phyloP scores from a whole-genome alignment of 352 stramenopile genomes.

The Phytophthora macrochlamydospora region DNA sequence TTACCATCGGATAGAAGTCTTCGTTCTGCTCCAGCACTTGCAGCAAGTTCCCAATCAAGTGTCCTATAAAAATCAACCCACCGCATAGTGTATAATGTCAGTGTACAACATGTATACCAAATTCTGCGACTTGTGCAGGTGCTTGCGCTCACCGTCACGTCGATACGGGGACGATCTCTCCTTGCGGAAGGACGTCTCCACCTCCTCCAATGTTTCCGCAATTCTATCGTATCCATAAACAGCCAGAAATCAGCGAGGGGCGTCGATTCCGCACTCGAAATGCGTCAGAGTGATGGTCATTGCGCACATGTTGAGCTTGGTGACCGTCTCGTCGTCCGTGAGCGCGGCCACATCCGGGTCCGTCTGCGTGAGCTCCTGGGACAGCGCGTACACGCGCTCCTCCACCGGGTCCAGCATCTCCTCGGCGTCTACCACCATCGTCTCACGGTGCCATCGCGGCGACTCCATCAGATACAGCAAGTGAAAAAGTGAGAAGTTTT shows the following conservation, averaged over 20 bases:
- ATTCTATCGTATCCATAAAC: conserved; percentile 45
- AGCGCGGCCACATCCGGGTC: conserved; percentile 41
- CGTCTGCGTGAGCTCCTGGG: conserved; percentile 63
- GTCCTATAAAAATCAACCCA: conserved; percentile 34
- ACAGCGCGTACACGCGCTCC: conserved; percentile 61
- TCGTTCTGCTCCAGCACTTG: conserved; percentile 83
- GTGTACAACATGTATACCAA: not conserved
- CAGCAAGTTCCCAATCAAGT: conserved; percentile 80
- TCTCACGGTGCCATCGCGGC: conserved; percentile 31
- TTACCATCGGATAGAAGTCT: conserved; percentile 83
- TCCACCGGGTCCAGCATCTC: conserved; percentile 67
- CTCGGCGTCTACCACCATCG: conserved; percentile 34
- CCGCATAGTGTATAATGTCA: conserved; percentile 4
- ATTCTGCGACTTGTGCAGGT: not conserved
- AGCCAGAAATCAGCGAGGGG: conserved; percentile 3
- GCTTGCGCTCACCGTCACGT: conserved; percentile 55
- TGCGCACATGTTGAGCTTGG: conserved; percentile 75
- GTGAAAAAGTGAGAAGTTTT: not conserved
- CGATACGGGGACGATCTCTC: conserved; percentile 72
- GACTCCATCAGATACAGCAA: conserved; percentile 15
- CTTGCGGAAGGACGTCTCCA: conserved; percentile 77
- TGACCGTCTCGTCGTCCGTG: conserved; percentile 64
- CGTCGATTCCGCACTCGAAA: conserved; percentile 10
- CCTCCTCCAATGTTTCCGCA: conserved; percentile 78
- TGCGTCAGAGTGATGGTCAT: conserved; percentile 1